phyloP scores from a whole-genome alignment of 2,329 filamentous ascomycete genomes.

The Reticulascus tulasneorum region DNA sequence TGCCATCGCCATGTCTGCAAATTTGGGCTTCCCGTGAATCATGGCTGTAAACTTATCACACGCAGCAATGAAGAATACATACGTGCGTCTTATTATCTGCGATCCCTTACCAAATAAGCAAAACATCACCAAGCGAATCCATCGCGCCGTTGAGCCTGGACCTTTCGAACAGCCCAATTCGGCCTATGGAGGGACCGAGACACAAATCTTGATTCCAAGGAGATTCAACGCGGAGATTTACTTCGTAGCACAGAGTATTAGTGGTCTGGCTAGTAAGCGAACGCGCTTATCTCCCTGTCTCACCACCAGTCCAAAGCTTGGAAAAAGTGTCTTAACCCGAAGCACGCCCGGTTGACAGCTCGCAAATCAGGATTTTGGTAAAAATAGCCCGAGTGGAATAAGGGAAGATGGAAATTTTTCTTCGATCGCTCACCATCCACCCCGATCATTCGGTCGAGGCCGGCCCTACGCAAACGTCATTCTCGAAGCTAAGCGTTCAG shows the following conservation, averaged over 20 bases:
- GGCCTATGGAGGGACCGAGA: slow-evolving; percentile 8
- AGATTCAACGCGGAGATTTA: slow-evolving; percentile 11
- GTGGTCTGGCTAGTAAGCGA: neutral
- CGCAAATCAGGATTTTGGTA: neutral
- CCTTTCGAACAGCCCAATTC: slow-evolving; percentile 4
- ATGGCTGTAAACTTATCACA: slow-evolving; percentile 6
- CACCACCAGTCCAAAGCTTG: neutral
- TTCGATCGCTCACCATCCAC: slow-evolving; percentile 10
- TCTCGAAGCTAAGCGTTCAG: too few relatives aligned
- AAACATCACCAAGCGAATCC: slow-evolving; percentile 5
- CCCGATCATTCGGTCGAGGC: slow-evolving; percentile 14
- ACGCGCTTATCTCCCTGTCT: slow-evolving; percentile 1
- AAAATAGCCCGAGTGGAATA: slow-evolving; percentile 1
- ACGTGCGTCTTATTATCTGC: slow-evolving; percentile 6
- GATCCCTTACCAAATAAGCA: slow-evolving; percentile 14
- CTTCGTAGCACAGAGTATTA: slow-evolving; percentile 1
- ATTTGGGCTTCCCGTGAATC: slow-evolving; percentile 1
- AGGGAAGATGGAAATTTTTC: slow-evolving; percentile 9
- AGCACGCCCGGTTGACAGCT: neutral
- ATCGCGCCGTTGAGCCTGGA: neutral
- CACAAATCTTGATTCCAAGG: slow-evolving; percentile 3
- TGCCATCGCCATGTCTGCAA: too few relatives aligned
- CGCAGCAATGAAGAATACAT: slow-evolving; percentile 1
- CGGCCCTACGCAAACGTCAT: too few relatives aligned
- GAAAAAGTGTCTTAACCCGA: neutral